Percentiles rank a stretch among this genome's conserved stretches.
Conservation (phyloP, 2,329 filamentous ascomycete genomes). For the Neonectria ditissima region DNA sequence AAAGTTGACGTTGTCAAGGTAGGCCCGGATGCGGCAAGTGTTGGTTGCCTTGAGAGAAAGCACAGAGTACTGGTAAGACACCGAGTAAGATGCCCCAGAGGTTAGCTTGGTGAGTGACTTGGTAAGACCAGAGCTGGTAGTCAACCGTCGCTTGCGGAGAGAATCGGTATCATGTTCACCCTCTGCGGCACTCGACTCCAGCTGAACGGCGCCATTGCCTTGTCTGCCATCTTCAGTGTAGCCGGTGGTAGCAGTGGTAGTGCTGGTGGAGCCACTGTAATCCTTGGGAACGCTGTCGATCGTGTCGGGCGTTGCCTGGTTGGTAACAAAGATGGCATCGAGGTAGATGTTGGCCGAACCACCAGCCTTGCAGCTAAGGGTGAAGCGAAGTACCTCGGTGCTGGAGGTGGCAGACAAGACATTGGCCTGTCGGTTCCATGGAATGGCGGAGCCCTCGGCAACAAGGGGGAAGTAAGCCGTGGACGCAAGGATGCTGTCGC, state of each 20-base stretch:
- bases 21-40: constrained; percentile 10
- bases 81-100: constrained; percentile 6
- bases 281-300: constrained; percentile 30
- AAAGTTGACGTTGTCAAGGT: constrained; percentile 7
- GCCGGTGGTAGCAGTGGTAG: background rate
- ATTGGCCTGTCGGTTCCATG: constrained; percentile 15
- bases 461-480: constrained; percentile 8
- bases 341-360: constrained; percentile 22
- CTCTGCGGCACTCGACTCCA: constrained; percentile 5
- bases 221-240: background rate
- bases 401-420: background rate
- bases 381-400: constrained; percentile 14
- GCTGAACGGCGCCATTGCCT: constrained; percentile 5
- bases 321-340: constrained; percentile 38
- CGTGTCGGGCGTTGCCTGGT: constrained; percentile 36
- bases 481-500: constrained; percentile 8
- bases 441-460: background rate
- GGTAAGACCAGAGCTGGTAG: background rate
- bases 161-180: background rate
- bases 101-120: background rate
- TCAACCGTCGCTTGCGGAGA: background rate
- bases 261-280: constrained; percentile 3
- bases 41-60: constrained; percentile 7
- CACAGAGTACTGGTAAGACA: constrained; percentile 6
- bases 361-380: constrained; percentile 26